Percentiles rank a stretch among this genome's conserved stretches.
Evolutionary conservation across 2,329 filamentous ascomycete species (phyloP).

Genomic region (Scorias spongiosa): DNA sequence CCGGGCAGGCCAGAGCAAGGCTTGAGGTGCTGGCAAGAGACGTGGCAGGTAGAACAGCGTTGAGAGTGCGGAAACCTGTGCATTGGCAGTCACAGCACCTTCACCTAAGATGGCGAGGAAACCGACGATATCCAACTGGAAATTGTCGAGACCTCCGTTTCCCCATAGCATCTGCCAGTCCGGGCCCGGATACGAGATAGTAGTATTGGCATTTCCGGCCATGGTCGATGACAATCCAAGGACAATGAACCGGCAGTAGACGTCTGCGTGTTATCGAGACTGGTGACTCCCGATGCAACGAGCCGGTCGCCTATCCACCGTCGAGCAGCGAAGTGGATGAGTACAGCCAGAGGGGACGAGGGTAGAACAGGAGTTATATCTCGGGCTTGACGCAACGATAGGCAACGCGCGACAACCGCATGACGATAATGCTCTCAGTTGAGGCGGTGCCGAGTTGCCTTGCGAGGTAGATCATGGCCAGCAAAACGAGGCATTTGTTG

Average conservation of each 20-base stretch:
- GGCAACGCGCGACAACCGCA: too few species aligned
- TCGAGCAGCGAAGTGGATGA: too few species aligned
- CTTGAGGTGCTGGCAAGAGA: conserved; percentile 36
- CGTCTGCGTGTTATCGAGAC: background rate
- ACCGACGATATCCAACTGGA: conserved; percentile 41
- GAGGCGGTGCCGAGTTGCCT: too few species aligned
- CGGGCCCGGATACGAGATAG: conserved; percentile 11
- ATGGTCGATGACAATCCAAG: background rate
- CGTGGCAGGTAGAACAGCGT: conserved; percentile 34
- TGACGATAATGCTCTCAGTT: too few species aligned
- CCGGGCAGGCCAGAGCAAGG: conserved; percentile 30
- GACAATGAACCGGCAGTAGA: background rate
- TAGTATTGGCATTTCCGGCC: conserved; percentile 13
- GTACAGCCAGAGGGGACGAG: too few species aligned
- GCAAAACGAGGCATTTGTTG: too few species aligned
- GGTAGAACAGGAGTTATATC: too few species aligned
- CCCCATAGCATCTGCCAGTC: conserved; percentile 23
- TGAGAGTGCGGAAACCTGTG: conserved; percentile 35
- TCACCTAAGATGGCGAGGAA: conserved; percentile 40
- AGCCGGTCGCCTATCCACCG: background rate
- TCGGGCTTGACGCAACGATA: too few species aligned
- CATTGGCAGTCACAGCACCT: conserved; percentile 34
- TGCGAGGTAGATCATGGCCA: too few species aligned
- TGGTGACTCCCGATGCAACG: background rate
- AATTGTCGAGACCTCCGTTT: conserved; percentile 18